These are phyloP conservation scores for Candida mesenterica DNA, from an alignment of 1,139 yeast genomes.

Conservation along the genomic window DNA sequence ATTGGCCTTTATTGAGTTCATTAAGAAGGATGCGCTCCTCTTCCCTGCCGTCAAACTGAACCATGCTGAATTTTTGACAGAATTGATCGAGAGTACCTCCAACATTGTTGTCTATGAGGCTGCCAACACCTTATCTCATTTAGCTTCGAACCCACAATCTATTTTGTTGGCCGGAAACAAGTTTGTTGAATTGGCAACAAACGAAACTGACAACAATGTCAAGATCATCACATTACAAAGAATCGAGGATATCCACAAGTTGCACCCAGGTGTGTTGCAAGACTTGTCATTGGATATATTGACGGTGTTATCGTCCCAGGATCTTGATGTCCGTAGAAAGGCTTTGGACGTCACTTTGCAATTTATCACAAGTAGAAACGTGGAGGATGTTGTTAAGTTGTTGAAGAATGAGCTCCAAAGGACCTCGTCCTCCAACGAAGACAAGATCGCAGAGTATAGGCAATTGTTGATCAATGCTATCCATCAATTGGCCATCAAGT, in stretches of 20 bases:
- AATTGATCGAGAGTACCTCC: slow-evolving; percentile 65
- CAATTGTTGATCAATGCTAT: slow-evolving; percentile 86
- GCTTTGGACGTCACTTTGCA: slow-evolving; percentile 81
- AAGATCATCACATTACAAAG: slow-evolving; percentile 89
- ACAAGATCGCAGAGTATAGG: slow-evolving; percentile 81
- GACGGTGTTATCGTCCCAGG: slow-evolving; percentile 82
- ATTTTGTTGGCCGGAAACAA: slow-evolving; percentile 77
- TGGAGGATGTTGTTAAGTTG: slow-evolving; percentile 88
- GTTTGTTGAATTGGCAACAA: slow-evolving; percentile 83
- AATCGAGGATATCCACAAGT: slow-evolving; percentile 70
- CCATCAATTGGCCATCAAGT: slow-evolving; percentile 84
- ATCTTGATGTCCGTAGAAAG: slow-evolving; percentile 84
- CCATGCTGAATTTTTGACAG: slow-evolving; percentile 71
- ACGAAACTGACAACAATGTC: slow-evolving; percentile 91
- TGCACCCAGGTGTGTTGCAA: slow-evolving; percentile 81
- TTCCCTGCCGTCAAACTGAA: slow-evolving; percentile 66
- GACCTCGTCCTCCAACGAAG: slow-evolving; percentile 65
- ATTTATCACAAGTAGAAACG: slow-evolving; percentile 82
- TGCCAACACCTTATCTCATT: slow-evolving; percentile 75
- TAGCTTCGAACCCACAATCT: slow-evolving; percentile 67
- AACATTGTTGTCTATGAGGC: slow-evolving; percentile 90
- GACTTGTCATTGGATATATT: slow-evolving; percentile 84
- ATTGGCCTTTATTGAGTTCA: slow-evolving; percentile 86
- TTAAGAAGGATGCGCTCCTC: slow-evolving; percentile 72
- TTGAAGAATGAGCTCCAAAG: slow-evolving; percentile 87